Evolutionary conservation across 495 filamentous ascomycete genomes (phyloP).

Genomic region (Aspergillus affinis): DNA sequence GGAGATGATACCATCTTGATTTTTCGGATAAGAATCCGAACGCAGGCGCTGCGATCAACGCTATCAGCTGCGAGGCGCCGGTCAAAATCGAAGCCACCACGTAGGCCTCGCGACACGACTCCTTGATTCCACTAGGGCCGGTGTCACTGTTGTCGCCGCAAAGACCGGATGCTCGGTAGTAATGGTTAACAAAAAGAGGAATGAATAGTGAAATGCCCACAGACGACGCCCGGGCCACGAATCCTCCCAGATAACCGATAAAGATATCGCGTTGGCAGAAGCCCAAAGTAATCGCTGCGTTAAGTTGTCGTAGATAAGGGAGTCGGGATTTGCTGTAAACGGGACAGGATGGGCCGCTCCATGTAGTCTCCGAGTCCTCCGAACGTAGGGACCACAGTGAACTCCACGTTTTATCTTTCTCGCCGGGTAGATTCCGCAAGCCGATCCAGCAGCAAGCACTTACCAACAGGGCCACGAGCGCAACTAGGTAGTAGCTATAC

Average conservation of each 20-base stretch:
- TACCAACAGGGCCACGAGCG: conserved; percentile 66
- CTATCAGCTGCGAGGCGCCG: conserved; percentile 82
- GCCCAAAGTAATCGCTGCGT: conserved; percentile 69
- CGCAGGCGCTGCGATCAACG: conserved; percentile 77
- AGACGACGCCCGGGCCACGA: conserved; percentile 93
- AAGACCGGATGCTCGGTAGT: conserved; percentile 77
- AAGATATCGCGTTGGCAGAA: conserved; percentile 73
- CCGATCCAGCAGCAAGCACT: conserved; percentile 77
- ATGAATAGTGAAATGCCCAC: conserved; percentile 94
- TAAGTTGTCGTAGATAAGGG: conserved; percentile 47
- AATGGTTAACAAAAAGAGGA: conserved; percentile 85
- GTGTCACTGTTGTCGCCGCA: conserved; percentile 64
- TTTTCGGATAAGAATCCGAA: conserved; percentile 79
- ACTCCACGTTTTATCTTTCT: conserved; percentile 70
- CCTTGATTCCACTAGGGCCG: conserved; percentile 62
- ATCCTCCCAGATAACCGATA: conserved; percentile 88
- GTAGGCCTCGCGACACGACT: conserved; percentile 80
- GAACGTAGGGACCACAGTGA: conserved; percentile 33
- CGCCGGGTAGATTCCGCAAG: conserved; percentile 71
- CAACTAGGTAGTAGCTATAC: conserved; percentile 83
- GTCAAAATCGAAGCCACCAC: conserved; percentile 80
- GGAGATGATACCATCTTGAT: conserved; percentile 62
- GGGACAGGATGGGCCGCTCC: conserved; percentile 7
- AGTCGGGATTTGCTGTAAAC: conserved; percentile 14
- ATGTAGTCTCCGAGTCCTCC: neutral